Base-by-base conservation (phyloP, 2,329 filamentous ascomycete genomes). In the Neonectria ditissima region DNA sequence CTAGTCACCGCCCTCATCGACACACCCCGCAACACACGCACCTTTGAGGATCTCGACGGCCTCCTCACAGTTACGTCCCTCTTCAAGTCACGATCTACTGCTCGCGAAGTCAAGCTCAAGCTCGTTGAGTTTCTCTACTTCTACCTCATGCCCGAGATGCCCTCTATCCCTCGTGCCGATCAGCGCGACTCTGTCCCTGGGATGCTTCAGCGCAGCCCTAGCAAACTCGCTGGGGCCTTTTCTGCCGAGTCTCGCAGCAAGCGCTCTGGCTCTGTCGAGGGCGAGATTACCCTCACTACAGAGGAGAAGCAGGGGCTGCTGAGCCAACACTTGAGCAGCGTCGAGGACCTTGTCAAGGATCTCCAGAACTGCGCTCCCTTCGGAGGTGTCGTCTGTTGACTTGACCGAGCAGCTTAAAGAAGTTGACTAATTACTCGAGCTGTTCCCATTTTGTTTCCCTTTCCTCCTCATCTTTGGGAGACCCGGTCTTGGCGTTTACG, bases 101-200 rank as follows among this genome's bases (percentile, higher is more conserved):
- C 89, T 24, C 89, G 93, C 65, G 92, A 95, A 73, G 94, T 98
- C 69, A 97, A 97, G 82, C 87, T 97, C 75, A 96, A 97, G 79
- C 88, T 97, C n/a, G 91, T 97, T 71, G 96, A 98, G 79, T 98
- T 98, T 76, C 82, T 99, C 55, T 98, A 98, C 83, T 98, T 98
- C 80, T 99, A 98, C 79, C 90, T 99, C 71, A 97, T 98, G 91
- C 94, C 95, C 54, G 96, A 99, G 80, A 88, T 87, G 0, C 89
- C 86, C 47, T 82, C 85, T 20, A 85, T 86, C 66, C 85, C 87
- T 5, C 80, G 80, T 65, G 82, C 84, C 65, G 81, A 79, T 20
- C 77, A 78, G 54, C 80, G 79, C 53, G 79, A 80, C 62, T 83
- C 82, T 2, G 74, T 84, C 9, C 81, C 85, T 8, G 81, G 79